Evolutionary conservation across 1,284 basidiomycete species (phyloP), one percentile per base, ranked within the genome.

Genomic region (Marasmius tenuissimus): DNA sequence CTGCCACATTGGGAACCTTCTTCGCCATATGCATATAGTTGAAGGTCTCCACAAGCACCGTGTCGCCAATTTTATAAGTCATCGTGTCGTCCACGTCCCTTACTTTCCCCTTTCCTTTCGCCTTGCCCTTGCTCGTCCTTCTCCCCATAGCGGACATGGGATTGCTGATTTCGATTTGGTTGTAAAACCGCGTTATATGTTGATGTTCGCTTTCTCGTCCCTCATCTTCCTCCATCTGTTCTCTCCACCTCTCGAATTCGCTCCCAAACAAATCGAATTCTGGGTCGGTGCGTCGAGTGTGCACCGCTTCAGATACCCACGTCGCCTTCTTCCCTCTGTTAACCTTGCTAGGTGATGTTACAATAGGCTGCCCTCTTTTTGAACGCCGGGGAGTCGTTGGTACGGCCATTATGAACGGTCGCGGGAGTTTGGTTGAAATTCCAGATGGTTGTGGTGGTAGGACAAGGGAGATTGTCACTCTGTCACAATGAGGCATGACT

Each of bases 11-110:
- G 0, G 85, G 83, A 12, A 75, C 75, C 27, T 73, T 75, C 39
- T 73, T 76, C n/a, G 75, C 71, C 52, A 72, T 75, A 7, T 76
- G 58, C 11, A 69, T 71, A 40, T 79, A 77, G 0, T 54, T 54
- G 52, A 54, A 54, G 9, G 87, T 87, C 50, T 81, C 76, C n/a
- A 92, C 77, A 45, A 85, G 77, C 0, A 91, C 82, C 0, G 87
- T 85, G 68, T 91, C 88, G 0, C 89, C 89, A 12, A 89, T 70
- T 6, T 66, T 68, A 67, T 83, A 90, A 5, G 65, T 65, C 61
- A 58, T 47, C 9, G 45, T 47, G 8, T n/a, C 45, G 7, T 47
- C 45, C 45, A 8, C 51, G 16, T 78, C 73, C 62, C 60, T 56
- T 22, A 53, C 60, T 7, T 67, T 65, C 57, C 35, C 62, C 57